A percentile compares a stretch with the other conserved stretches of the same genome.
Conservation (phyloP, 2,329 filamentous ascomycete genomes). For the Tolypocladium sp. region DNA sequence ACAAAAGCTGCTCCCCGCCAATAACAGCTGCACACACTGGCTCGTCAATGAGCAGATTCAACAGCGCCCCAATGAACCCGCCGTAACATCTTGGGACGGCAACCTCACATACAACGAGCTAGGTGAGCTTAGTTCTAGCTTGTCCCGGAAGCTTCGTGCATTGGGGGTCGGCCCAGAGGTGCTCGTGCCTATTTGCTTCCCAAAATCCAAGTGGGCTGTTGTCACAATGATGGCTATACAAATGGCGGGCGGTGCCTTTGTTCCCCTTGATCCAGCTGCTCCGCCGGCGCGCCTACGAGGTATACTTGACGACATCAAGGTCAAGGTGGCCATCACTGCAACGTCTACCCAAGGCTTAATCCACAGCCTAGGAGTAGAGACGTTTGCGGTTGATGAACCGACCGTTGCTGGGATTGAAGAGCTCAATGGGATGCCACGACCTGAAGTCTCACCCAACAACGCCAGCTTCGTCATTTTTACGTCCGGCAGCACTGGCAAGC, state of each 20-base stretch:
- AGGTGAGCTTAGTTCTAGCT: not conserved
- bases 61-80: not conserved
- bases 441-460: not conserved
- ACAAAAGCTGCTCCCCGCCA: not conserved
- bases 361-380: not conserved
- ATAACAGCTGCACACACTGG: slow-evolving; percentile 5
- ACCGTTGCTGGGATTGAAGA: not conserved
- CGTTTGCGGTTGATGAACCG: not conserved
- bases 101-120: not conserved
- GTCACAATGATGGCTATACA: slow-evolving; percentile 3
- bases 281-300: not conserved
- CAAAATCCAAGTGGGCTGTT: slow-evolving; percentile 5
- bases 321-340: not conserved
- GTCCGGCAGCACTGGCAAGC: slow-evolving; percentile 45
- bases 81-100: slow-evolving; percentile 6
- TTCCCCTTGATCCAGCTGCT: slow-evolving; percentile 6
- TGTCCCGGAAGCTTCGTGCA: not conserved
- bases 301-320: not conserved
- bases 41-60: slow-evolving; percentile 1
- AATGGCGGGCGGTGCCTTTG: slow-evolving; percentile 5
- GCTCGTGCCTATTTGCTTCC: slow-evolving; percentile 4
- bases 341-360: not conserved
- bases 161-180: not conserved
- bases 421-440: not conserved
- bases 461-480: slow-evolving; percentile 29